Evolutionary conservation across 2,329 filamentous ascomycete genomes (phyloP).

Genomic region (Aspergillus bombycis): DNA sequence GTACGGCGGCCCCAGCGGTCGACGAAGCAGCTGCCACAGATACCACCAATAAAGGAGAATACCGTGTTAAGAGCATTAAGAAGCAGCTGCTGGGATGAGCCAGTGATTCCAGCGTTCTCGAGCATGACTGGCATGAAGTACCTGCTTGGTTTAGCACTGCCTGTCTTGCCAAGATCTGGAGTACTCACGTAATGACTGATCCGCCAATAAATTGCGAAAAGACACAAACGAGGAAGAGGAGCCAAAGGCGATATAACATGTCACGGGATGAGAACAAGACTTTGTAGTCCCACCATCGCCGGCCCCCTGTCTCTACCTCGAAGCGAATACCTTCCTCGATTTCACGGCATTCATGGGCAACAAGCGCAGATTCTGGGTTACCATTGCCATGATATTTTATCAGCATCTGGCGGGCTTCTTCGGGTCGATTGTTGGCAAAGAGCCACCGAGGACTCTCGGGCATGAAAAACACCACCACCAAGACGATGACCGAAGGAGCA

Average conservation of each 20-base stretch:
- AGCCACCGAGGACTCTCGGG: slow-evolving; percentile 68
- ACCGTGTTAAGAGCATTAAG: slow-evolving; percentile 13
- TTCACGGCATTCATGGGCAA: slow-evolving; percentile 28
- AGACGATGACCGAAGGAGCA: slow-evolving; percentile 51
- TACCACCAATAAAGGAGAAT: slow-evolving; percentile 12
- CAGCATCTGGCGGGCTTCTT: slow-evolving; percentile 61
- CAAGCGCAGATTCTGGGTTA: slow-evolving; percentile 30
- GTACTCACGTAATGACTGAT: slow-evolving; percentile 12
- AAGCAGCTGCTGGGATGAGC: slow-evolving; percentile 9
- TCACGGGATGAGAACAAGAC: slow-evolving; percentile 6
- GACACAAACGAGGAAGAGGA: slow-evolving; percentile 12
- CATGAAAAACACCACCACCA: slow-evolving; percentile 55
- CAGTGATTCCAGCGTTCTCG: slow-evolving; percentile 11
- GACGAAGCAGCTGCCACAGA: slow-evolving; percentile 12
- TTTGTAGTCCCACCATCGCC: slow-evolving; percentile 15
- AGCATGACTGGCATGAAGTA: slow-evolving; percentile 17
- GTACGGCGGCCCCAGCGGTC: slow-evolving; percentile 13
- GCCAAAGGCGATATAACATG: slow-evolving; percentile 14
- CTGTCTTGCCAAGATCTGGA: no score
- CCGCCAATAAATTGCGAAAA: slow-evolving; percentile 15
- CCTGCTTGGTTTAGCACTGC: background rate
- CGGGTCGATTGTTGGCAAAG: slow-evolving; percentile 60
- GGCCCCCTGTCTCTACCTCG: slow-evolving; percentile 10
- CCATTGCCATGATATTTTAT: slow-evolving; percentile 62
- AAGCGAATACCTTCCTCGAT: slow-evolving; percentile 20